phyloP scores from a whole-genome alignment of 345 rosid genomes.

The Salix exigua region DNA sequence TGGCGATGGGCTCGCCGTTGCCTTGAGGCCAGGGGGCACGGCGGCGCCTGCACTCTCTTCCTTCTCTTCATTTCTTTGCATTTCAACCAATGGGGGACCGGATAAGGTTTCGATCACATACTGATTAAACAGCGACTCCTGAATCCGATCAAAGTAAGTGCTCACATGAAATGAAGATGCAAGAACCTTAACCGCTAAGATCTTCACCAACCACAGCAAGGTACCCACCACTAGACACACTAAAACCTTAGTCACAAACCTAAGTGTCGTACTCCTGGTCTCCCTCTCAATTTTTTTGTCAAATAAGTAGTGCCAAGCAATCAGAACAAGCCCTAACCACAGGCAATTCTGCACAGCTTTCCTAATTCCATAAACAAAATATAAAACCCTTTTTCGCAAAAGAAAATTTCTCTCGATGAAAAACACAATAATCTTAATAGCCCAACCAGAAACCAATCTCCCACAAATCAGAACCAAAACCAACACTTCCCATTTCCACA shows the following conservation, averaged over 20 bases:
- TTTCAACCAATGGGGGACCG: constrained; percentile 29
- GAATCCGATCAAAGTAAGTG: constrained; percentile 32
- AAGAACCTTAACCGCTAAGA: constrained; percentile 30
- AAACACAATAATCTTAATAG: constrained; percentile 25
- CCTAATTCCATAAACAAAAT: constrained; percentile 31
- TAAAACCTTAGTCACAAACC: constrained; percentile 25
- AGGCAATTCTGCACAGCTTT: constrained; percentile 33
- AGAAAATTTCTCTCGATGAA: constrained; percentile 34
- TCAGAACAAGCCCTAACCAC: constrained; percentile 34
- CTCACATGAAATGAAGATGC: constrained; percentile 39
- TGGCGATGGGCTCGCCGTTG: background rate
- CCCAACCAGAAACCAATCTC: constrained; percentile 33
- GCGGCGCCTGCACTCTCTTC: constrained; percentile 21
- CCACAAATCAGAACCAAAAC: constrained; percentile 29
- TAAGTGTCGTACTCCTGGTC: constrained; percentile 15
- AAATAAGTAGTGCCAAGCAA: constrained; percentile 34
- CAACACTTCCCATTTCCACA: constrained; percentile 30
- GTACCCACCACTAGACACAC: constrained; percentile 30
- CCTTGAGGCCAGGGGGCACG: constrained; percentile 23
- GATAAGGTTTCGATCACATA: constrained; percentile 31
- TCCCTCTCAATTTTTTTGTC: constrained; percentile 31
- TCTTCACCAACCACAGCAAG: constrained; percentile 30
- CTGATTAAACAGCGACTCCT: constrained; percentile 33
- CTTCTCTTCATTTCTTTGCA: constrained; percentile 20
- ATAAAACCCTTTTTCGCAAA: constrained; percentile 27